A percentile compares a stretch with the other conserved stretches of the same genome.
These are phyloP conservation scores for Prunus padus DNA, from an alignment of 306 rosid species.

Conservation along the genomic window DNA sequence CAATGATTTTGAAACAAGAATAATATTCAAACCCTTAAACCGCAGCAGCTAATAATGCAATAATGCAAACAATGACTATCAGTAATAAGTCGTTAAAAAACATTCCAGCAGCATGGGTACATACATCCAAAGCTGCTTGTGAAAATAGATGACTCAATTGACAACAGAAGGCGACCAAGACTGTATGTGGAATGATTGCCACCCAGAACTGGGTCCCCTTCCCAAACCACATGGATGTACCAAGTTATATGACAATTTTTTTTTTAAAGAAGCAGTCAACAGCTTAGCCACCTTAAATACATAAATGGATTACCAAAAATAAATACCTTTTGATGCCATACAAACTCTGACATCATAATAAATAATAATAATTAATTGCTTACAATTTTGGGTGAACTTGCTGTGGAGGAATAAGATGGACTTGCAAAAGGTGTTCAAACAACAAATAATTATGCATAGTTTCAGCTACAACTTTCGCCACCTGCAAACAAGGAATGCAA, in stretches of 20 bases:
- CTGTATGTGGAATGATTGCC: neutral
- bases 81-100: no score
- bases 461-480: constrained; percentile 81
- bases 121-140: no score
- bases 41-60: no score
- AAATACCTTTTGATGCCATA: neutral
- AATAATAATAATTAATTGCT: constrained; percentile 26
- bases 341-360: neutral
- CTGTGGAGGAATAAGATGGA: constrained; percentile 59
- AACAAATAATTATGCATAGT: constrained; percentile 89
- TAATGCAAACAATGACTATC: no score
- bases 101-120: no score
- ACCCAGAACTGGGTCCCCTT: neutral
- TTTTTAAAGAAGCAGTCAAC: neutral
- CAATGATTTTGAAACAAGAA: neutral
- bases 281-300: neutral
- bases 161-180: no score
- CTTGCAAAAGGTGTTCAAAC: constrained; percentile 77
- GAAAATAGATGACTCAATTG: no score
- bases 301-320: neutral
- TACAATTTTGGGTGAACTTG: constrained; percentile 76
- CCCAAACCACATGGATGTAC: neutral
- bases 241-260: neutral
- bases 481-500: constrained; percentile 46
- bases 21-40: no score